A percentile compares a stretch with the other conserved stretches of the same genome.
phyloP scores from a whole-genome alignment of 1,284 basidiomycete genomes.

The Puccinia triticina region DNA sequence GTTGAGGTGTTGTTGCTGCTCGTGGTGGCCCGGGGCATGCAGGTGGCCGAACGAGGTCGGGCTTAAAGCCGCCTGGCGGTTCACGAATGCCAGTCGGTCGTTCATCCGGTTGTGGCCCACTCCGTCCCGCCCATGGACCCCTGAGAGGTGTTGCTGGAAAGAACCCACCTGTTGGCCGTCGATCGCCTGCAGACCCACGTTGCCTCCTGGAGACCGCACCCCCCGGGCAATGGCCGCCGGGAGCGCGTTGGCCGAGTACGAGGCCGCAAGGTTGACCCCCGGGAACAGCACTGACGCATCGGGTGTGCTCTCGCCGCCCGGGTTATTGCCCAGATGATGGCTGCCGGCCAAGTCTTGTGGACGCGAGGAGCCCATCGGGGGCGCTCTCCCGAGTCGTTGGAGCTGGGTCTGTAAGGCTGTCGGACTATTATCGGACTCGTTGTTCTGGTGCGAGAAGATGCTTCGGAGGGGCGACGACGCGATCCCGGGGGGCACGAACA shows the following conservation, averaged over 20 bases:
- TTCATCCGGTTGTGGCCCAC: conserved; percentile 1
- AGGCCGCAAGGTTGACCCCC: conserved; percentile 46
- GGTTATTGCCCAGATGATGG: conserved; percentile 10
- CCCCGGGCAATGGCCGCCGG: conserved; percentile 43
- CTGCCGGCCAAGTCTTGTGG: conserved; percentile 20
- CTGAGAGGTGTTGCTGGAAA: conserved; percentile 27
- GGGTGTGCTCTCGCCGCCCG: conserved; percentile 12
- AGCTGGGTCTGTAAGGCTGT: not conserved
- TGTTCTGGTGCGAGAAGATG: conserved; percentile 39
- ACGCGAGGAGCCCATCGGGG: conserved; percentile 12
- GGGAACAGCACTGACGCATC: conserved; percentile 51
- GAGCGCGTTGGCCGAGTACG: conserved; percentile 50
- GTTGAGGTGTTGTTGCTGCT: conserved; percentile 29
- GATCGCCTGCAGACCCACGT: conserved; percentile 17
- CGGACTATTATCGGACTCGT: conserved; percentile 20
- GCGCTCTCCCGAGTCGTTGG: not conserved
- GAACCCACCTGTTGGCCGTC: conserved; percentile 24
- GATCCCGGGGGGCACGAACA: conserved; percentile 6
- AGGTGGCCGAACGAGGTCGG: conserved; percentile 34
- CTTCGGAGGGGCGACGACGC: conserved; percentile 46
- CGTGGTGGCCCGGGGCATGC: conserved; percentile 28
- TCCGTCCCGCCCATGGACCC: conserved; percentile 25
- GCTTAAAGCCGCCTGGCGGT: conserved; percentile 28
- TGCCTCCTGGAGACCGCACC: conserved; percentile 32
- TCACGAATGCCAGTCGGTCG: conserved; percentile 31